A percentile compares a stretch with the other conserved stretches of the same genome.
phyloP scores from a whole-genome alignment of 257 asterid genomes.

The Fraxinus pennsylvanica region DNA sequence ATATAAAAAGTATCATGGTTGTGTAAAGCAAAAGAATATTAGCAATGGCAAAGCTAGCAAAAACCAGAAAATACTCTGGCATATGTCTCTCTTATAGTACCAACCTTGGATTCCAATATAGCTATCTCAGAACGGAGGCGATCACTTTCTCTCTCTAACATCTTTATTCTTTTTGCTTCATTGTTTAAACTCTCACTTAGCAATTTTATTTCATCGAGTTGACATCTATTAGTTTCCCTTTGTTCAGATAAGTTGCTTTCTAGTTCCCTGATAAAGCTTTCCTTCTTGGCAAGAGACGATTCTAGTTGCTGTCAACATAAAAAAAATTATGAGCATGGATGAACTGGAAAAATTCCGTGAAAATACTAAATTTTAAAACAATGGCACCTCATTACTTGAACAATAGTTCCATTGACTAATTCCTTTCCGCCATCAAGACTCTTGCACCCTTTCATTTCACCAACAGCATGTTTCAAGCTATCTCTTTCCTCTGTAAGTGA shows the following conservation, averaged over 20 bases:
- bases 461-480: slow-evolving; percentile 45
- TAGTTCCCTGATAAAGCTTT: slow-evolving; percentile 66
- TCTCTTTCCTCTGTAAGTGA: slow-evolving; percentile 72
- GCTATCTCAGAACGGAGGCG: slow-evolving; percentile 88
- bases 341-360: slow-evolving; percentile 16
- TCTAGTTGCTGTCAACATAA: slow-evolving; percentile 74
- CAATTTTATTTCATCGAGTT: slow-evolving; percentile 71
- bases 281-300: slow-evolving; percentile 70
- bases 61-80: slow-evolving; percentile 17
- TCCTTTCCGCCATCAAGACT: slow-evolving; percentile 57
- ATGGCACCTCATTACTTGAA: slow-evolving; percentile 48
- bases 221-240: slow-evolving; percentile 54
- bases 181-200: slow-evolving; percentile 70
- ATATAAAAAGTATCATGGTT: slow-evolving; percentile 5
- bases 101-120: slow-evolving; percentile 95
- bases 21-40: slow-evolving; percentile 22
- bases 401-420: slow-evolving; percentile 45
- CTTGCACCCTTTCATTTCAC: slow-evolving; percentile 52
- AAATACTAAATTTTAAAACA: slow-evolving; percentile 9
- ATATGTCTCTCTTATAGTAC: slow-evolving; percentile 25
- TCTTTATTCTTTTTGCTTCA: slow-evolving; percentile 81
- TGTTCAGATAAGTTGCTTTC: slow-evolving; percentile 64
- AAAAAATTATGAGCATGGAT: slow-evolving; percentile 22
- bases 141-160: slow-evolving; percentile 90
- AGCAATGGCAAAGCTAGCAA: not conserved